phyloP scores from a whole-genome alignment of 176 grass and related monocot species.

The Dendrocalamus sinicus region DNA sequence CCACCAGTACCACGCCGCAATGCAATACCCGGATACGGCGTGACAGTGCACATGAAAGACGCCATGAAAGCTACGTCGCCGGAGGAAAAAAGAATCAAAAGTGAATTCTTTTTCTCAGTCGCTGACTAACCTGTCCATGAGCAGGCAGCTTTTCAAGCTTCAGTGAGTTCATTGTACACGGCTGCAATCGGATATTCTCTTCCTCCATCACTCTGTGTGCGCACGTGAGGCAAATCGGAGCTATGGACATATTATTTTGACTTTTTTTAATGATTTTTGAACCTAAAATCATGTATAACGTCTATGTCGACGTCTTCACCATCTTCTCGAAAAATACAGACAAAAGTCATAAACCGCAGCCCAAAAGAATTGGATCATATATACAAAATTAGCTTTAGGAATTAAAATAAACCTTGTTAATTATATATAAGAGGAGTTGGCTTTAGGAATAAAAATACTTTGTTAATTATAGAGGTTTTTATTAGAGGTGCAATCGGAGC shows the following conservation, averaged over 20 bases:
- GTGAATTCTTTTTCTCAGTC: not conserved
- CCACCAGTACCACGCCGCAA: not conserved
- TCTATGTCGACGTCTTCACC: no score
- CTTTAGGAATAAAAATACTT: not conserved
- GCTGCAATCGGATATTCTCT: not conserved
- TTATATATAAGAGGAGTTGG: not conserved
- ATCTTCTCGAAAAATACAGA: no score
- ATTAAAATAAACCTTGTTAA: not conserved
- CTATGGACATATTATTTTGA: no score
- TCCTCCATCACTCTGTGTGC: not conserved
- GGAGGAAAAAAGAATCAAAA: not conserved
- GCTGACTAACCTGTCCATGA: slow-evolving; percentile 20
- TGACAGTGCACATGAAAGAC: not conserved
- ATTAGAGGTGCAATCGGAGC: no score
- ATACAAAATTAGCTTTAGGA: not conserved
- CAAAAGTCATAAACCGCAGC: accelerated
- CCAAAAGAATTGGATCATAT: not conserved
- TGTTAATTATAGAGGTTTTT: not conserved
- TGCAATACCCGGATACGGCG: not conserved
- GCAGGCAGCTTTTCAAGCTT: not conserved
- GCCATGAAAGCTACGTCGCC: not conserved
- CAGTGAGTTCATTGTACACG: not conserved
- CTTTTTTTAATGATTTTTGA: no score
- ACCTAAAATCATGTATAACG: no score
- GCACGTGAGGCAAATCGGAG: not conserved